Percentiles rank a stretch among this genome's conserved stretches.
Conservation (phyloP, 495 filamentous ascomycete genomes). For the Parmelia sp. region DNA sequence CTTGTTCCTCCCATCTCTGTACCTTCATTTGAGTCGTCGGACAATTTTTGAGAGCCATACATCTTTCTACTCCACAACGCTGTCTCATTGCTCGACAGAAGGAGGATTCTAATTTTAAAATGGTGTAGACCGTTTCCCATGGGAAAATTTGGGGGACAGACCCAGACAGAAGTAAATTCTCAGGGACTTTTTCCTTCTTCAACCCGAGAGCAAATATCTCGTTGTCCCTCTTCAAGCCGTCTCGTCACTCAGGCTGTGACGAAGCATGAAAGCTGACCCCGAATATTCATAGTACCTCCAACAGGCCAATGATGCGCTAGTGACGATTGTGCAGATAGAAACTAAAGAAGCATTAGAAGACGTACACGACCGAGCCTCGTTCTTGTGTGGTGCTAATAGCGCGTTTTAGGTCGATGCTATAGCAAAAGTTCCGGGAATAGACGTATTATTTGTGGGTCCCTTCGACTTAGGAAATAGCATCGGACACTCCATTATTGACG, state of each 20-base stretch:
- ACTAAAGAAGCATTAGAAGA: conserved; percentile 65
- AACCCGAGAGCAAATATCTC: too few species aligned
- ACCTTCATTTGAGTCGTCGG: too few species aligned
- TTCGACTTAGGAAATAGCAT: conserved; percentile 72
- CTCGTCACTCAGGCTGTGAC: neutral
- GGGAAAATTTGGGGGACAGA: conserved; percentile 51
- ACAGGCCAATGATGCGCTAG: conserved; percentile 62
- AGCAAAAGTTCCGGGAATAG: conserved; percentile 61
- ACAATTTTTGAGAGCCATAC: too few species aligned
- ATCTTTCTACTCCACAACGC: too few species aligned
- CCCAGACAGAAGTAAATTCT: conserved; percentile 37
- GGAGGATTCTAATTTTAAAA: too few species aligned
- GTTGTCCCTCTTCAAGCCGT: neutral
- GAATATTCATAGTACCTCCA: conserved; percentile 48
- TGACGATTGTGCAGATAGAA: conserved; percentile 79
- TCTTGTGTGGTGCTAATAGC: conserved; percentile 3
- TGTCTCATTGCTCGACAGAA: too few species aligned
- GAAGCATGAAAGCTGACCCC: neutral
- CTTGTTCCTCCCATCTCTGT: too few species aligned
- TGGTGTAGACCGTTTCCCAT: conserved; percentile 47
- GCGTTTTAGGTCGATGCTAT: conserved; percentile 53
- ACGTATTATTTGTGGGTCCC: conserved; percentile 73
- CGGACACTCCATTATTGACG: conserved; percentile 59
- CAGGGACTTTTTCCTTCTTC: neutral
- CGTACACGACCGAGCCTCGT: conserved; percentile 24